phyloP scores from a whole-genome alignment of 768 basidiomycete species.

The Tulasnella sp. region DNA sequence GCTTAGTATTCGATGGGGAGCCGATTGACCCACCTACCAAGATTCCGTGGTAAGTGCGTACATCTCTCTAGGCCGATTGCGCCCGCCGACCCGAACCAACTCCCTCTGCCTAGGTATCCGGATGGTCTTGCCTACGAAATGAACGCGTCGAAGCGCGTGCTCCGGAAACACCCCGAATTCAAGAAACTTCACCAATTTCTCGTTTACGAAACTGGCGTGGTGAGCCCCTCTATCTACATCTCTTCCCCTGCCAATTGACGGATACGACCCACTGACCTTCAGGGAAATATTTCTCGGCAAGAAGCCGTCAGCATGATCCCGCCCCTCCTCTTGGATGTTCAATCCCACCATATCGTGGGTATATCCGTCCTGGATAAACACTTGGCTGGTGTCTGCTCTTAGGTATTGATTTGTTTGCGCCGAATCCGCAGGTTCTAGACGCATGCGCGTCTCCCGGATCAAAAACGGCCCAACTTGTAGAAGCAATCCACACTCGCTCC shows the following conservation, averaged over 20 bases:
- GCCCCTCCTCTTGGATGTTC: slow-evolving; percentile 86
- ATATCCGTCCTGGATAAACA: background rate
- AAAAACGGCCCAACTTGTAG: slow-evolving; percentile 95
- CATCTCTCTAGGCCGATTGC: background rate
- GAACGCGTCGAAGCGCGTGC: slow-evolving; percentile 76
- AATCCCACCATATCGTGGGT: slow-evolving; percentile 74
- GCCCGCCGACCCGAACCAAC: no score
- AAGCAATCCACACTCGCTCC: slow-evolving; percentile 74
- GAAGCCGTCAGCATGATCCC: slow-evolving; percentile 99
- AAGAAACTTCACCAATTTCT: slow-evolving; percentile 92
- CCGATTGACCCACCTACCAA: slow-evolving; percentile 67
- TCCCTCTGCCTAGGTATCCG: slow-evolving; percentile 74
- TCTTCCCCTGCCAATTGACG: background rate
- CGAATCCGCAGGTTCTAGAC: slow-evolving; percentile 70
- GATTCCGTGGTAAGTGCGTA: slow-evolving; percentile 59
- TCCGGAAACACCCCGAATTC: slow-evolving; percentile 83
- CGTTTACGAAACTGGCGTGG: slow-evolving; percentile 96
- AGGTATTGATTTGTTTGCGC: no score
- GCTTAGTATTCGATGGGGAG: slow-evolving; percentile 67
- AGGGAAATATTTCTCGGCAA: slow-evolving; percentile 94
- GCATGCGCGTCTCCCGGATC: slow-evolving; percentile 99
- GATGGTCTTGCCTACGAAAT: slow-evolving; percentile 95
- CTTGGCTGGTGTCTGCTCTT: background rate
- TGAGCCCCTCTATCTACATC: slow-evolving; percentile 31
- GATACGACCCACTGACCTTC: background rate